Conservation (phyloP, 2,329 filamentous ascomycete genomes). For the Rachicladosporium sp. region DNA sequence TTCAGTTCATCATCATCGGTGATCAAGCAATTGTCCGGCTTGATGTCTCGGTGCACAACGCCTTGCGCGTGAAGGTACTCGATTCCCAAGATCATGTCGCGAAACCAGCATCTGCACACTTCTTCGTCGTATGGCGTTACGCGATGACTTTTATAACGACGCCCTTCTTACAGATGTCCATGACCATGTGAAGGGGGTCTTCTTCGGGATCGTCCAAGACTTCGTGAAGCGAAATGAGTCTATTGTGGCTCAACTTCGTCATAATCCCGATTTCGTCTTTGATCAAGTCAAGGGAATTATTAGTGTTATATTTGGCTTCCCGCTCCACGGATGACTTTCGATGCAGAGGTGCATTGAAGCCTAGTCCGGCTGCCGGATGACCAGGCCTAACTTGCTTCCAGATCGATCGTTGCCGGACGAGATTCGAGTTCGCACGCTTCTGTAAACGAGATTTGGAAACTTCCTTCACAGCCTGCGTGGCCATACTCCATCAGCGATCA, state of each 20-base stretch:
- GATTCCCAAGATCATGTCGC: constrained; percentile 85
- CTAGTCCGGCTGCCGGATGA: constrained; percentile 38
- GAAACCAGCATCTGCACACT: constrained; percentile 79
- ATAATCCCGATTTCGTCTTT: constrained; percentile 96
- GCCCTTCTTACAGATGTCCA: constrained; percentile 99
- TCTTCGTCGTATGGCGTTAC: constrained; percentile 78
- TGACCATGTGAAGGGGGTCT: constrained; percentile 94
- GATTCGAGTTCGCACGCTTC: constrained; percentile 84
- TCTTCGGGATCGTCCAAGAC: constrained; percentile 91
- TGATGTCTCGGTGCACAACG: constrained; percentile 92
- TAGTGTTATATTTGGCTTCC: constrained; percentile 40
- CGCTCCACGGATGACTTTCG: constrained; percentile 42
- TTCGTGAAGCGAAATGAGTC: constrained; percentile 85
- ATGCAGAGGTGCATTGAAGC: constrained; percentile 52
- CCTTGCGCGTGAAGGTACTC: constrained; percentile 93
- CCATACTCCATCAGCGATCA: too few relatives aligned
- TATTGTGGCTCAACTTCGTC: constrained; percentile 94
- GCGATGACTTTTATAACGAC: constrained; percentile 86
- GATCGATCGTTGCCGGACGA: constrained; percentile 57
- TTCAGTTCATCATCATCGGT: constrained; percentile 90
- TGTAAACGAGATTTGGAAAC: constrained; percentile 88
- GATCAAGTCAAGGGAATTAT: constrained; percentile 73
- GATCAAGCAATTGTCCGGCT: constrained; percentile 88
- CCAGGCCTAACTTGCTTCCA: too few relatives aligned
- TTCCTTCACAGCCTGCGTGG: constrained; percentile 74